Conservation (phyloP, 371 early-diverging fungal genomes). For the Syncephalastrum racemosum region DNA sequence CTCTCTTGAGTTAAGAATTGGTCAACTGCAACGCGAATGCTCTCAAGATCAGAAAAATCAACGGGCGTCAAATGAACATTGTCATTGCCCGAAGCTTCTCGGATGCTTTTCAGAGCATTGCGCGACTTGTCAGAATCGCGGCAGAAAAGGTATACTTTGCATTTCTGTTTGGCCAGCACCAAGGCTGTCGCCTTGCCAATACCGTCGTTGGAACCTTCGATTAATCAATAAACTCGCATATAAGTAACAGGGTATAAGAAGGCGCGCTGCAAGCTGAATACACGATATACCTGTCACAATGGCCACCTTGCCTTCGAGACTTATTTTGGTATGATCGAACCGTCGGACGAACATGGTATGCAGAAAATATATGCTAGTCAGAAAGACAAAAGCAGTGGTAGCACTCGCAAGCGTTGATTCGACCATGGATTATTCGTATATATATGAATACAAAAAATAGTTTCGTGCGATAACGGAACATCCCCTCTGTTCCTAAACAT, state of each 20-base stretch:
- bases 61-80: slow-evolving; percentile 11
- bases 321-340: neutral
- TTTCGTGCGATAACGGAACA: too few relatives aligned
- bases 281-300: slow-evolving; percentile 7
- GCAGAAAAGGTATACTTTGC: slow-evolving; percentile 18
- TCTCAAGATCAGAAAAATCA: slow-evolving; percentile 19
- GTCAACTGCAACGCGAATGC: slow-evolving; percentile 11
- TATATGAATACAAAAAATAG: too few relatives aligned
- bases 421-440: too few relatives aligned
- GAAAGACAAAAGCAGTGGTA: too few relatives aligned
- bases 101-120: slow-evolving; percentile 10
- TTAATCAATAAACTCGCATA: too few relatives aligned
- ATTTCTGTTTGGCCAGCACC: slow-evolving; percentile 18
- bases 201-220: slow-evolving; percentile 31
- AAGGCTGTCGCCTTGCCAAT: slow-evolving; percentile 24
- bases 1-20: slow-evolving; percentile 5
- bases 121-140: slow-evolving; percentile 21
- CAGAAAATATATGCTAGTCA: too few relatives aligned
- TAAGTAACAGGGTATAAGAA: neutral
- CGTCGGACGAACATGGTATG: too few relatives aligned
- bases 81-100: neutral
- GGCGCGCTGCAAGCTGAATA: too few relatives aligned
- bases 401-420: too few relatives aligned
- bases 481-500: too few relatives aligned
- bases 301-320: slow-evolving; percentile 8